phyloP scores from a whole-genome alignment of 306 rosid genomes.

The Fragaria iinumae region DNA sequence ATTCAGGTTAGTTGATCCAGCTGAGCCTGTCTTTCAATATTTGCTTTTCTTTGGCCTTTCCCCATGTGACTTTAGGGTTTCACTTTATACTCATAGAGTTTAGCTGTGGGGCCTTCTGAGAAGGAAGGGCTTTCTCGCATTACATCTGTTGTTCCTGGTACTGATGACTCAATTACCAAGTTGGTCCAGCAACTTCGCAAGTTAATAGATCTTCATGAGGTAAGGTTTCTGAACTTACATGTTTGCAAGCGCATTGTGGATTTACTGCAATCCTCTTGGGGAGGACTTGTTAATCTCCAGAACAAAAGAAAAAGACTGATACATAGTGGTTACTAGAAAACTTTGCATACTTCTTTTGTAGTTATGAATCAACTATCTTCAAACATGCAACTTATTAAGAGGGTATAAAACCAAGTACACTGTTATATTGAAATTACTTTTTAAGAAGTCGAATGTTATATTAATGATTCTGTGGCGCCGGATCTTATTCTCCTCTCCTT shows the following conservation, averaged over 20 bases:
- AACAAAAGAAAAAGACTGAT: not conserved
- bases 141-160: conserved; percentile 65
- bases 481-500: not conserved
- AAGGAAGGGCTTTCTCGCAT: conserved; percentile 57
- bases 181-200: conserved; percentile 60
- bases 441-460: not conserved
- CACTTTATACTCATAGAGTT: conserved; percentile 35
- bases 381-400: not conserved
- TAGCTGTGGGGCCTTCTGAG: conserved; percentile 67
- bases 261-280: not conserved
- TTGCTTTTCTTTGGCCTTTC: conserved; percentile 5
- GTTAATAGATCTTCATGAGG: conserved; percentile 61
- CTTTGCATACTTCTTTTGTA: not conserved
- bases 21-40: not conserved
- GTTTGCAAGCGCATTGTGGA: not conserved
- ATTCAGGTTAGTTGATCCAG: conserved; percentile 51
- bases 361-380: conserved; percentile 8
- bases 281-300: not conserved
- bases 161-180: conserved; percentile 48
- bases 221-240: conserved; percentile 24
- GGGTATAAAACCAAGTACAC: not conserved
- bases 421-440: not conserved
- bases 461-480: not conserved
- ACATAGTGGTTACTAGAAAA: not conserved
- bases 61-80: not conserved